Evolutionary conservation across 2,329 filamentous ascomycete species (phyloP).

Genomic region (Phaeosphaeriaceae sp.): DNA sequence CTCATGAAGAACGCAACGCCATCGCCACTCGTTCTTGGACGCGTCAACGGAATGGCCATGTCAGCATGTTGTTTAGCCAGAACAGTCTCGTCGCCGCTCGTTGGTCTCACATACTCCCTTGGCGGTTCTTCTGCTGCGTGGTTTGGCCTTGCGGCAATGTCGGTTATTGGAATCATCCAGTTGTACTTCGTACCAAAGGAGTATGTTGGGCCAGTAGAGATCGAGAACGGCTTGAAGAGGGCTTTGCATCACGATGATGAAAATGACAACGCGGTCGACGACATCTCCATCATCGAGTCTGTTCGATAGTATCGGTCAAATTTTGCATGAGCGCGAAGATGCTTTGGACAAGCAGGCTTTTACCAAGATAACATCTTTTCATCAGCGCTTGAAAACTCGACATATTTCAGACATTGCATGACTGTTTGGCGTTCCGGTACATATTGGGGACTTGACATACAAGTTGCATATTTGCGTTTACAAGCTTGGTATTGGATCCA

Average conservation of each 20-base stretch:
- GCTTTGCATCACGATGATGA: conserved; percentile 26
- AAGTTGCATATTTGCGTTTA: neutral
- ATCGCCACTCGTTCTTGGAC: conserved; percentile 67
- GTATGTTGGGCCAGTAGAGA: conserved; percentile 43
- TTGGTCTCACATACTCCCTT: conserved; percentile 70
- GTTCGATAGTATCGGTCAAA: conserved; percentile 22
- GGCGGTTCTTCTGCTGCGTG: conserved; percentile 67
- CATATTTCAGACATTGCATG: conserved; percentile 19
- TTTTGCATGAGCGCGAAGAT: neutral
- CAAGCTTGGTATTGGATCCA: conserved; percentile 8
- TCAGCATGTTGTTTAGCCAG: conserved; percentile 70
- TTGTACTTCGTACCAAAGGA: conserved; percentile 62
- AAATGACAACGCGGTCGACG: conserved; percentile 35
- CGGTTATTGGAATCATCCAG: conserved; percentile 62
- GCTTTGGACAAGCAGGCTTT: neutral
- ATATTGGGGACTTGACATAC: neutral
- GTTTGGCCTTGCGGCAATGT: conserved; percentile 65
- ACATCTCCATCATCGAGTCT: conserved; percentile 35
- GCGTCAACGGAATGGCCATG: conserved; percentile 75
- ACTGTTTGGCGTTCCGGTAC: conserved; percentile 26
- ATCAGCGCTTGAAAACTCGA: neutral
- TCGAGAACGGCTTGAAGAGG: conserved; percentile 43
- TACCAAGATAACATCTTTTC: neutral
- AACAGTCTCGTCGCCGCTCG: conserved; percentile 71
- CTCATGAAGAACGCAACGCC: conserved; percentile 77